Conservation (phyloP, 768 basidiomycete genomes). For the Tulasnella sp. region DNA sequence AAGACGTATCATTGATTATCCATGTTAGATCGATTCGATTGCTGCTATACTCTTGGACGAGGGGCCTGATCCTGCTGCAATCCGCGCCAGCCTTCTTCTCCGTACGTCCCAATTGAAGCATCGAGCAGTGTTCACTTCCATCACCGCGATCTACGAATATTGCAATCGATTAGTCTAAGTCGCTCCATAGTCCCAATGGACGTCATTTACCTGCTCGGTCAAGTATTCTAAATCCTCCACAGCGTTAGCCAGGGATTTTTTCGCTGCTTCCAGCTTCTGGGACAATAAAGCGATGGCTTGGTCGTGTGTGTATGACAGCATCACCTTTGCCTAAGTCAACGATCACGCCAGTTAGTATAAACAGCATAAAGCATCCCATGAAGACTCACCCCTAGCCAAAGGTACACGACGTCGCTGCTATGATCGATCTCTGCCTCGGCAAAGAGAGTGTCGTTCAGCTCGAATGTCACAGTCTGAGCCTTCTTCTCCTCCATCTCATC, state of each 20-base stretch:
- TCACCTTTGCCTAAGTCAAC: slow-evolving; percentile 74
- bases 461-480: slow-evolving; percentile 75
- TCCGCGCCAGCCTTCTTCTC: slow-evolving; percentile 45
- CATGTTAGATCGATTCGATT: too few species aligned
- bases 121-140: slow-evolving; percentile 91
- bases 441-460: slow-evolving; percentile 90
- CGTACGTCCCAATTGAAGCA: slow-evolving; percentile 97
- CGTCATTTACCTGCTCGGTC: slow-evolving; percentile 62
- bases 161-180: too few species aligned
- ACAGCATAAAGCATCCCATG: too few species aligned
- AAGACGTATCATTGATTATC: background rate
- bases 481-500: slow-evolving; percentile 42
- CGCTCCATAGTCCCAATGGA: background rate
- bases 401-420: slow-evolving; percentile 76
- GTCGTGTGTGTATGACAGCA: slow-evolving; percentile 85
- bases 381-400: slow-evolving; percentile 94
- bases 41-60: background rate
- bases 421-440: slow-evolving; percentile 76
- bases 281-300: slow-evolving; percentile 64
- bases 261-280: slow-evolving; percentile 64
- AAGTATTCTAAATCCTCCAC: slow-evolving; percentile 87
- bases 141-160: slow-evolving; percentile 51
- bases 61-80: background rate
- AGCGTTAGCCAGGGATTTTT: slow-evolving; percentile 52
- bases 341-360: background rate